Conservation (phyloP, 2,329 filamentous ascomycete species). For the Paramyrothecium roridum region DNA sequence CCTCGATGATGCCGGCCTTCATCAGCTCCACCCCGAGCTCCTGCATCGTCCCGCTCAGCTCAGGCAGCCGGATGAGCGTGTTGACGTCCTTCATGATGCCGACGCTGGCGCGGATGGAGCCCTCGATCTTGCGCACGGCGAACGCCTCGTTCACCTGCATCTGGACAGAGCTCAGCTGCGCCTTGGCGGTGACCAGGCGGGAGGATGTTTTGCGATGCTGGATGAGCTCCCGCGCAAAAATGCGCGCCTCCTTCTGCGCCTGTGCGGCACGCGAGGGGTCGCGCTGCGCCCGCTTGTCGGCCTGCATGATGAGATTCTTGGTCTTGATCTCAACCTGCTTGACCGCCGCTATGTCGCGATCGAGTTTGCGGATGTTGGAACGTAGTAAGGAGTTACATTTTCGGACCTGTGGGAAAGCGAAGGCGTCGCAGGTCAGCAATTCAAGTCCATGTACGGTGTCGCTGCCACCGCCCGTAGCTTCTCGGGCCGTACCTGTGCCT, state of each 20-base stretch:
- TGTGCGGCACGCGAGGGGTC: constrained; percentile 77
- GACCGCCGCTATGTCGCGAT: constrained; percentile 82
- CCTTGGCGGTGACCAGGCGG: constrained; percentile 81
- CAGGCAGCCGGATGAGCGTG: constrained; percentile 75
- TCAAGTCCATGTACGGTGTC: neutral
- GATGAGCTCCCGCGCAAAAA: constrained; percentile 85
- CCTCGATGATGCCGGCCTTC: constrained; percentile 94
- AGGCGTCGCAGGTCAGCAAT: constrained; percentile 4
- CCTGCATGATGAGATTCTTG: constrained; percentile 77
- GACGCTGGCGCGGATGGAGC: constrained; percentile 79
- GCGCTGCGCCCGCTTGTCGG: constrained; percentile 75
- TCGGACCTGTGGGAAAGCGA: constrained; percentile 62
- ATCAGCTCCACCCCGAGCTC: constrained; percentile 84
- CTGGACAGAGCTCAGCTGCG: constrained; percentile 86
- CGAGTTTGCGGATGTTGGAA: constrained; percentile 86
- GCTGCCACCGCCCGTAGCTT: neutral
- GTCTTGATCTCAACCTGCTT: constrained; percentile 81
- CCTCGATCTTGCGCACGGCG: constrained; percentile 92
- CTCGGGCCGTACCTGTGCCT: constrained; percentile 69
- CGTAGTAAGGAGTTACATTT: constrained; percentile 94
- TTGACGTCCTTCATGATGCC: constrained; percentile 98
- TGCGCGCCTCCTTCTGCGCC: constrained; percentile 77
- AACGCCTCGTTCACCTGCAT: constrained; percentile 99
- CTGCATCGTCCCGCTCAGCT: constrained; percentile 84
- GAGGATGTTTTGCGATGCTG: constrained; percentile 72